Evolutionary conservation across 495 filamentous ascomycete species (phyloP), one percentile per base, ranked within the genome.

Genomic region (Trichocladium antarcticum): DNA sequence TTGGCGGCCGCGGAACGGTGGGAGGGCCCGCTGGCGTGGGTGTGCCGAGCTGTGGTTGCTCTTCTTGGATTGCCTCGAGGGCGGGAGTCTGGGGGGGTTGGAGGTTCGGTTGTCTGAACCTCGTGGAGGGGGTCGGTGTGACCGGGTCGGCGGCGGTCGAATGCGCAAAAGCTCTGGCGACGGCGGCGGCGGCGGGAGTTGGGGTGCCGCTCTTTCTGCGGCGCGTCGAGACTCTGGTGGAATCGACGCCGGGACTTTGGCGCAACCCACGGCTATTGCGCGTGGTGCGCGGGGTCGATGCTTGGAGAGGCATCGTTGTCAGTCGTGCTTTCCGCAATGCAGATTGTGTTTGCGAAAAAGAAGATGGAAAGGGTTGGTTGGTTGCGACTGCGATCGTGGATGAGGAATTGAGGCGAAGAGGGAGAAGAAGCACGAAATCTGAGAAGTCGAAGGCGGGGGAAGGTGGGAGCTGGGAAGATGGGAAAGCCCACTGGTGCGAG

Each of bases 181-280:
- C 24, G 24, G 4, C 24, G 3, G 4, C 4, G 16, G 20, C 16
- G 19, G 9, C 10, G 42, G 11, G 22, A 17, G 29, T n/a, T 2
- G 27, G 49, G 10, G 19, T 40, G 27, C 42, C 35, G 42, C 40
- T 28, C 32, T 19, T 34, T 19, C 5, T 8, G 28, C 19, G 40
- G 37, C 16, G 20, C 20, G 20, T 15, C 1, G 50, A 42, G 24
- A 45, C 41, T 35, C 21, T 22, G 42, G 34, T 27, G n/a, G 43
- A 49, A 16, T 46, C 35, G 46, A 49, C 40, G 51, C 15, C 28
- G 21, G 47, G 38, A 11, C 31, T 45, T 19, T 11, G 12, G n/a
- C 57, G 54, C 17, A 60, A 36, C 2, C 57, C 57, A 47, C 57
- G 50, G 51, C 54, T 55, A 31, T 60, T 60, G 45, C 57, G 57